Conservation (phyloP, 2,329 filamentous ascomycete species). For the Xylariales sp. region DNA sequence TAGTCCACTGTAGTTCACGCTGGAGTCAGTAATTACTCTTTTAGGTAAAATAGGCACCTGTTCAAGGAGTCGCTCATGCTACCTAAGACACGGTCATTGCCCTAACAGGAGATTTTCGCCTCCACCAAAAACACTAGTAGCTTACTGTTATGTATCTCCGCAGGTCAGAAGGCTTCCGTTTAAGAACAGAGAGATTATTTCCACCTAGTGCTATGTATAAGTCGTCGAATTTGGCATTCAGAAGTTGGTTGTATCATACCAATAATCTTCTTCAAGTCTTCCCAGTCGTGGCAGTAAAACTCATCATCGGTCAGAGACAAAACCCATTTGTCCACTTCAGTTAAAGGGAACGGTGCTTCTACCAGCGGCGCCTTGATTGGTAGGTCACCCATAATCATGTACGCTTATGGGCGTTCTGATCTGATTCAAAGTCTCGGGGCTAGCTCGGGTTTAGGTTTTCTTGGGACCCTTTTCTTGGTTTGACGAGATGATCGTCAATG, state of each 20-base stretch:
- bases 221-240: constrained; percentile 48
- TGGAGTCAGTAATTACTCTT: no score
- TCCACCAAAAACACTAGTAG: no score
- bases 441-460: constrained; percentile 15
- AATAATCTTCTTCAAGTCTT: constrained; percentile 75
- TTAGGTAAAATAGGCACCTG: no score
- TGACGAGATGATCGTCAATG: not conserved
- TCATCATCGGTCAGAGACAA: constrained; percentile 74
- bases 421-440: constrained; percentile 9
- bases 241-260: constrained; percentile 55
- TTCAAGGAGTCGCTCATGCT: no score
- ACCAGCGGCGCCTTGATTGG: constrained; percentile 42
- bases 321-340: constrained; percentile 67
- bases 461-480: not conserved
- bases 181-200: constrained; percentile 78
- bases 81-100: no score
- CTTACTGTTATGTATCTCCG: constrained; percentile 74
- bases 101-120: no score
- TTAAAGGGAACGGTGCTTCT: constrained; percentile 68
- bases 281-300: constrained; percentile 79
- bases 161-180: constrained; percentile 83
- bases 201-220: constrained; percentile 48
- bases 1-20: constrained; percentile 64
- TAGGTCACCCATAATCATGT: constrained; percentile 55
- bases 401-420: not conserved